phyloP scores from a whole-genome alignment of 139 green algal species.

The Tetratostichococcus sp. region DNA sequence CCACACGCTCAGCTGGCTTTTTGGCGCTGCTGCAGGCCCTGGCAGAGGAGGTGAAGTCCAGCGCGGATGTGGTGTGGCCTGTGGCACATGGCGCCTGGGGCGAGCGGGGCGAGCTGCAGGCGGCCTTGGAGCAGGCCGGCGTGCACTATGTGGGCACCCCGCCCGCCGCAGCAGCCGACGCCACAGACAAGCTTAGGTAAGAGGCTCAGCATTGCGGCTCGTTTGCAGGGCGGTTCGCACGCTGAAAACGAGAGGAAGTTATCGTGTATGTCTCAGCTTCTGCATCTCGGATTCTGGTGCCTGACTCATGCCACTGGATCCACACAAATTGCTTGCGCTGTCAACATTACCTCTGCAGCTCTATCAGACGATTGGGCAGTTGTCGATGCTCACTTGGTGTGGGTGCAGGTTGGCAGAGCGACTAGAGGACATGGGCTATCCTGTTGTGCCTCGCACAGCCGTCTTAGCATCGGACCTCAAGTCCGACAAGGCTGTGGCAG shows the following conservation, averaged over 20 bases:
- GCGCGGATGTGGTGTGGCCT: conserved; percentile 33
- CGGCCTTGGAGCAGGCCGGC: conserved; percentile 34
- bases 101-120: conserved; percentile 17
- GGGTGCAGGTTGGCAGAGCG: conserved; percentile 3
- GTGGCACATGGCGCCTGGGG: neutral
- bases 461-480: conserved; percentile 2
- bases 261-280: too few species aligned
- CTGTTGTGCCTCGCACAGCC: conserved; percentile 16
- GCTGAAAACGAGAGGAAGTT: too few species aligned
- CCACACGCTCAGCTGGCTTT: too few species aligned
- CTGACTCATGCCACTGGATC: too few species aligned
- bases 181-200: conserved; percentile 22
- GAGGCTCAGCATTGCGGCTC: neutral
- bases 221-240: neutral
- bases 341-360: too few species aligned
- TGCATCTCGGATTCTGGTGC: too few species aligned
- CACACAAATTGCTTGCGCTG: too few species aligned
- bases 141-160: conserved; percentile 44
- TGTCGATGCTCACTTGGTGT: neutral
- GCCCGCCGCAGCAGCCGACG: conserved; percentile 6
- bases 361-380: too few species aligned
- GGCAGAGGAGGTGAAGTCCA: conserved; percentile 30
- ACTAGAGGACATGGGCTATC: conserved; percentile 26
- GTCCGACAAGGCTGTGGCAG: neutral
- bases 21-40: conserved; percentile 1